Percentiles rank a stretch among this genome's conserved stretches.
These are phyloP conservation scores for Penicillium angulare DNA, from an alignment of 495 filamentous ascomycete species.

Conservation along the genomic window DNA sequence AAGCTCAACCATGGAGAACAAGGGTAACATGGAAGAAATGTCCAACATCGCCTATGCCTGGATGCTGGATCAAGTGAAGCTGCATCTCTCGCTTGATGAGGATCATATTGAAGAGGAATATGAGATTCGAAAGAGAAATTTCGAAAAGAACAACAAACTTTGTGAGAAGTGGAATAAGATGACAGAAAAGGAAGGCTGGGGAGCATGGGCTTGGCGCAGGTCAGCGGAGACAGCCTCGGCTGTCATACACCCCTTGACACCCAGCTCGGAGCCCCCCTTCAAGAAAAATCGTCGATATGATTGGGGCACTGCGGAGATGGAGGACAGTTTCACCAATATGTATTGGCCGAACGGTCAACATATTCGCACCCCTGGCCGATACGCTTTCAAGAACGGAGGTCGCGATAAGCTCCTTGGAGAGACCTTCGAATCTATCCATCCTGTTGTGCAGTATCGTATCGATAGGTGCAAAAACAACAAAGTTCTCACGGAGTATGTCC, in stretches of 20 bases:
- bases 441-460: constrained; percentile 8
- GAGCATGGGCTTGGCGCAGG: constrained; percentile 1
- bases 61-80: constrained; percentile 11
- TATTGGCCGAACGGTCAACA: constrained; percentile 18
- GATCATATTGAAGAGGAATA: constrained; percentile 9
- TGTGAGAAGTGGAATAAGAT: neutral
- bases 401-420: constrained; percentile 6
- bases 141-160: neutral
- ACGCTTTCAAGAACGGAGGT: neutral
- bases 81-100: constrained; percentile 10
- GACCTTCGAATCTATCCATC: constrained; percentile 12
- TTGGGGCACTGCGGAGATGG: constrained; percentile 17
- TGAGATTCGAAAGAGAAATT: constrained; percentile 2
- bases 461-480: constrained; percentile 7
- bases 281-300: neutral
- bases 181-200: neutral
- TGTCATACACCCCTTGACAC: constrained; percentile 1
- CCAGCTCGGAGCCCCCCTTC: neutral
- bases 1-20: constrained; percentile 1
- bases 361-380: constrained; percentile 16
- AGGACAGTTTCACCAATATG: constrained; percentile 15
- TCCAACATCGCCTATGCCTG: constrained; percentile 10
- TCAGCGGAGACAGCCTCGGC: neutral
- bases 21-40: constrained; percentile 13
- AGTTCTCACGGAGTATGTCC: neutral